phyloP scores from a whole-genome alignment of 768 basidiomycete genomes.

The Pholiota molesta region DNA sequence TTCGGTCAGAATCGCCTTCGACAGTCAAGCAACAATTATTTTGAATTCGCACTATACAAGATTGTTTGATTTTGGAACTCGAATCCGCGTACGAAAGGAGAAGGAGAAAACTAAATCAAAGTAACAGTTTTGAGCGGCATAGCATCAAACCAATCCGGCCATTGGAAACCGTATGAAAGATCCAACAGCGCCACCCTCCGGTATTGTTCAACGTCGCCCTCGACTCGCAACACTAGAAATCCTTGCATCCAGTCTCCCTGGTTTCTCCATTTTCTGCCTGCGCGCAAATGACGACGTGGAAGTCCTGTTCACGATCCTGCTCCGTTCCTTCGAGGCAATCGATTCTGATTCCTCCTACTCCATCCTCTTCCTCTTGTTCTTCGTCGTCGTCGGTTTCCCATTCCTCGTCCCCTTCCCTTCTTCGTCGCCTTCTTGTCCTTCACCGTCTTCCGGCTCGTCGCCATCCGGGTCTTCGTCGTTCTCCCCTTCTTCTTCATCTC shows the following conservation, averaged over 20 bases:
- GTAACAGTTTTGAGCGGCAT: constrained; percentile 4
- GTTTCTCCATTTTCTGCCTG: not conserved
- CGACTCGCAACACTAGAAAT: constrained; percentile 1
- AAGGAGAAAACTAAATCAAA: not conserved
- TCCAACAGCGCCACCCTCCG: constrained; percentile 8
- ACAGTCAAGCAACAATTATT: too few relatives aligned
- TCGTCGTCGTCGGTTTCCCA: not conserved
- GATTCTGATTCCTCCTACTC: not conserved
- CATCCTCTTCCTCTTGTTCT: not conserved
- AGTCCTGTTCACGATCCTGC: not conserved
- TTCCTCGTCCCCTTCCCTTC: not conserved
- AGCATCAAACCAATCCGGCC: constrained; percentile 9
- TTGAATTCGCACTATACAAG: too few relatives aligned
- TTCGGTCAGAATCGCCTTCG: too few relatives aligned
- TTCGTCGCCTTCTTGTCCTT: not conserved
- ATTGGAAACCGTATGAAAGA: constrained; percentile 1
- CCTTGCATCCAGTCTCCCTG: constrained; percentile 10
- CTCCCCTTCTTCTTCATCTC: not conserved
- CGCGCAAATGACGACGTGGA: constrained; percentile 8
- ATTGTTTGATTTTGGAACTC: not conserved
- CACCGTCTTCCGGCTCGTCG: not conserved
- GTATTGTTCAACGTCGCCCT: not conserved
- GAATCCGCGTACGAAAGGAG: not conserved
- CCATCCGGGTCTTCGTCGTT: not conserved
- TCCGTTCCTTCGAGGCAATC: constrained; percentile 6